These are phyloP conservation scores for Babesia bigemina DNA, from an alignment of 169 alveolate species.

Conservation along the genomic window DNA sequence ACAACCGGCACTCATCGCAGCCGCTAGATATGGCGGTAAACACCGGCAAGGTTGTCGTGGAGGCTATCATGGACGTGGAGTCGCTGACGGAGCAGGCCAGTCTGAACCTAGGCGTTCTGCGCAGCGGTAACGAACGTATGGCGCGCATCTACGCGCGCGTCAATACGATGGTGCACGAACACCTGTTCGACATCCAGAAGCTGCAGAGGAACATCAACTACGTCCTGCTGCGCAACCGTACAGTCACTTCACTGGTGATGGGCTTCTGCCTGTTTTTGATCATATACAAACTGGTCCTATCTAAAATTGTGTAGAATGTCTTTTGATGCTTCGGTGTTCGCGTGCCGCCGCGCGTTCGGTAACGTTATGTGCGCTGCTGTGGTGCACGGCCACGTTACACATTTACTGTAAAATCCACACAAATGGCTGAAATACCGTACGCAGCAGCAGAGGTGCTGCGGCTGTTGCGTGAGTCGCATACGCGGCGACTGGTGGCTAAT, in stretches of 20 bases:
- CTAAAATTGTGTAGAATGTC: slow-evolving; percentile 6
- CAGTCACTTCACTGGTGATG: slow-evolving; percentile 45
- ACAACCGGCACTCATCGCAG: slow-evolving; percentile 11
- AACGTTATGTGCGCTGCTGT: background rate
- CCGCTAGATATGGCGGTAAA: slow-evolving; percentile 1
- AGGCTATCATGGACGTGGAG: slow-evolving; percentile 68
- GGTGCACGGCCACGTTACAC: slow-evolving; percentile 5
- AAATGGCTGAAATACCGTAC: slow-evolving; percentile 1
- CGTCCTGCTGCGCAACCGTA: slow-evolving; percentile 43
- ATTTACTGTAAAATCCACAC: background rate
- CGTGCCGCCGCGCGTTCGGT: background rate
- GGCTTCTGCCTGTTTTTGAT: slow-evolving; percentile 52
- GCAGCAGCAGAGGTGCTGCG: background rate
- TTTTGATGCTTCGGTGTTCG: background rate
- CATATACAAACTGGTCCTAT: slow-evolving; percentile 34
- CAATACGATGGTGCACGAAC: slow-evolving; percentile 62
- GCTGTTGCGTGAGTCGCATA: slow-evolving; percentile 4
- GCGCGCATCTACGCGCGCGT: slow-evolving; percentile 18
- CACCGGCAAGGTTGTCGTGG: slow-evolving; percentile 47
- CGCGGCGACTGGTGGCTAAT: slow-evolving; percentile 16
- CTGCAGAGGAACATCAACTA: slow-evolving; percentile 57
- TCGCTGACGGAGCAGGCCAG: slow-evolving; percentile 65
- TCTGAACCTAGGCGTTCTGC: slow-evolving; percentile 28
- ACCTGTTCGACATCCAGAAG: slow-evolving; percentile 53
- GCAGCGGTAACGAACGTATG: slow-evolving; percentile 37